Base-by-base conservation (phyloP, 306 rosid genomes). In the Prinsepia uniflora region DNA sequence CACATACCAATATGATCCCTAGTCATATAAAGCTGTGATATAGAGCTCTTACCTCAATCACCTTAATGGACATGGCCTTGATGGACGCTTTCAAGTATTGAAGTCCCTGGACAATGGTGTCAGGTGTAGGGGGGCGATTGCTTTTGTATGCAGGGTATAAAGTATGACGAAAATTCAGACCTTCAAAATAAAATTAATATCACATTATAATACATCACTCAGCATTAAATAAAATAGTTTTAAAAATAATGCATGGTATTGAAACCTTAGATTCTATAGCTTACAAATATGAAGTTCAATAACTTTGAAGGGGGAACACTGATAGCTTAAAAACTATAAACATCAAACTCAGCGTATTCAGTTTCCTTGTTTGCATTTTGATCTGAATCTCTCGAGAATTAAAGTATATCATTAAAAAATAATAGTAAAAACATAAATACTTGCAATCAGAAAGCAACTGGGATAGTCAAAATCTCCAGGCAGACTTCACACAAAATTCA, bases 71-170 rank as follows among this genome's bases (percentile, higher is more conserved):
- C 98, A 93, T 90, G 22, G 98, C 92, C 75, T 94, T 94, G 82
- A 94, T 82, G 72, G 97, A 85, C 72, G 98, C 97, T 79, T 94
- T 94, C 53, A 94, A 84, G 87, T 90, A 94, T 73, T 90, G 98
- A 82, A 94, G 96, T 53, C 97, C 98, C 81, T 94, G 98, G 72
- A 94, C 94, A 62, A 94, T 80, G 75, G 98, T 94, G 76, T 94
- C 98, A 72, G 98, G 98, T 61, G 97, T 90, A 39, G 97, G 97
- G 45, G 97, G 94, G 44, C 98, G 92, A 72, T 93, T 90, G 77
- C 97, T 88, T 88, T 93, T 93, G 88, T 93, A 93, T 4, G 96
- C 74, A 0, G 97, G 97, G 76, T 88, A 93, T 40, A 89, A 72
- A 63, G 78, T 90, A 75, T 93, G 98, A 52, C 98, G 92, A 80